Conservation (phyloP, 768 basidiomycete species). For the Panaeolus cyanescens region DNA sequence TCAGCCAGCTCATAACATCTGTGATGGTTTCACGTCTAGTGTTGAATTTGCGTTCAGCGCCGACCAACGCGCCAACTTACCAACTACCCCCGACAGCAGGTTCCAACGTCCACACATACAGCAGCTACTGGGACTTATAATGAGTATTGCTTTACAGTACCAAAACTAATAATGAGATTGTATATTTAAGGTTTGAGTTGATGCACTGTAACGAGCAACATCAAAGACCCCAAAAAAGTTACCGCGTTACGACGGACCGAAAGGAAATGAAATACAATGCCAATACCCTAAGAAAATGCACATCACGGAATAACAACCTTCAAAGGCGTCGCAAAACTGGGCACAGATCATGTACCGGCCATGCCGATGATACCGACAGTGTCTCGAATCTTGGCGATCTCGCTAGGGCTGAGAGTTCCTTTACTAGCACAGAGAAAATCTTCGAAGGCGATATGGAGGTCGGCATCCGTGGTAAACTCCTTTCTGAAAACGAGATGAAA, state of each 20-base stretch:
- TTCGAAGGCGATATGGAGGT: conserved; percentile 79
- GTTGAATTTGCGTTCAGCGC: conserved; percentile 5
- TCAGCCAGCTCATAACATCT: conserved; percentile 9
- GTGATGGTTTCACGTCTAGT: conserved; percentile 8
- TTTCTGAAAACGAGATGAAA: conserved; percentile 36
- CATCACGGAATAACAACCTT: no score
- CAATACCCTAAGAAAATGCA: no score
- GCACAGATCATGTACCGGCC: conserved; percentile 62
- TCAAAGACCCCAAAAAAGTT: no score
- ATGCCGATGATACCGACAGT: conserved; percentile 85
- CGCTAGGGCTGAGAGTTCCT: conserved; percentile 74
- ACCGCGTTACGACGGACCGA: no score
- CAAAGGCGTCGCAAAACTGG: no score
- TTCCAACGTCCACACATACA: neutral
- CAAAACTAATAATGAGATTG: no score
- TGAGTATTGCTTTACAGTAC: no score
- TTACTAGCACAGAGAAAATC: conserved; percentile 85
- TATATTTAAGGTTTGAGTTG: no score
- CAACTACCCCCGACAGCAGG: neutral
- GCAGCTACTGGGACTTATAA: neutral
- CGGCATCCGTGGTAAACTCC: conserved; percentile 64
- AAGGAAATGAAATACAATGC: no score
- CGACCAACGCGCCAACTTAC: neutral
- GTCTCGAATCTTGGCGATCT: conserved; percentile 93
- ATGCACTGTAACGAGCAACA: no score